phyloP scores from a whole-genome alignment of 345 rosid species.

The Populus tremula region DNA sequence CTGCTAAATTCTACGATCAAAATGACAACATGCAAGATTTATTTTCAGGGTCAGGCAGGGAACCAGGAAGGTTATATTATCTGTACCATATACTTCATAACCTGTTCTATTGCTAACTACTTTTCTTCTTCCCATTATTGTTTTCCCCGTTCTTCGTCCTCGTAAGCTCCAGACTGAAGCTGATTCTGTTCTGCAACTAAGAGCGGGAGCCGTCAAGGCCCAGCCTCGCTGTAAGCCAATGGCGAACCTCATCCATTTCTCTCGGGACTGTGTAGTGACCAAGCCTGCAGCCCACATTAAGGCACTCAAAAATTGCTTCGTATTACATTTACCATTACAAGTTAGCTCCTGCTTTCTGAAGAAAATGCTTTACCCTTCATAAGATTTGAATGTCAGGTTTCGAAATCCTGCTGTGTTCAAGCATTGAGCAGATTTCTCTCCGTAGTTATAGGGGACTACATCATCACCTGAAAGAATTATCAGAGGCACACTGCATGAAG shows the following conservation, averaged over 20 bases:
- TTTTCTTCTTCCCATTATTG: slow-evolving; percentile 15
- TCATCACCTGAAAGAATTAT: slow-evolving; percentile 58
- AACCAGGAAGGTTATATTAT: slow-evolving; percentile 27
- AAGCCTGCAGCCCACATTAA: slow-evolving; percentile 50
- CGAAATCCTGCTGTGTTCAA: slow-evolving; percentile 66
- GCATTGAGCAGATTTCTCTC: slow-evolving; percentile 73
- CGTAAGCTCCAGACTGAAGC: slow-evolving; percentile 13
- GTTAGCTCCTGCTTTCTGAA: neutral
- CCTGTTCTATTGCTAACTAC: slow-evolving; percentile 20
- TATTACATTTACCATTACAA: neutral
- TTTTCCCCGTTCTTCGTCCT: slow-evolving; percentile 20
- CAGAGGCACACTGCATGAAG: neutral
- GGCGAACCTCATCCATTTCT: slow-evolving; percentile 77
- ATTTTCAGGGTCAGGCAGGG: slow-evolving; percentile 28
- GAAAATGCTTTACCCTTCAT: slow-evolving; percentile 57
- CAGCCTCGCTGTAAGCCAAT: slow-evolving; percentile 65
- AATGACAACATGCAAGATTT: slow-evolving; percentile 20
- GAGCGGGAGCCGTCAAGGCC: slow-evolving; percentile 66
- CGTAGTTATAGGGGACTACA: slow-evolving; percentile 63
- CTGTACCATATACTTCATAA: slow-evolving; percentile 39
- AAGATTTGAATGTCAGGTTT: slow-evolving; percentile 57
- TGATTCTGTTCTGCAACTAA: slow-evolving; percentile 13
- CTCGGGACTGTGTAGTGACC: slow-evolving; percentile 88
- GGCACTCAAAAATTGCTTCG: neutral
- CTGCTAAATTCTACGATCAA: slow-evolving; percentile 13